phyloP scores from a whole-genome alignment of 2,329 filamentous ascomycete genomes.

The Alternaria conjuncta region DNA sequence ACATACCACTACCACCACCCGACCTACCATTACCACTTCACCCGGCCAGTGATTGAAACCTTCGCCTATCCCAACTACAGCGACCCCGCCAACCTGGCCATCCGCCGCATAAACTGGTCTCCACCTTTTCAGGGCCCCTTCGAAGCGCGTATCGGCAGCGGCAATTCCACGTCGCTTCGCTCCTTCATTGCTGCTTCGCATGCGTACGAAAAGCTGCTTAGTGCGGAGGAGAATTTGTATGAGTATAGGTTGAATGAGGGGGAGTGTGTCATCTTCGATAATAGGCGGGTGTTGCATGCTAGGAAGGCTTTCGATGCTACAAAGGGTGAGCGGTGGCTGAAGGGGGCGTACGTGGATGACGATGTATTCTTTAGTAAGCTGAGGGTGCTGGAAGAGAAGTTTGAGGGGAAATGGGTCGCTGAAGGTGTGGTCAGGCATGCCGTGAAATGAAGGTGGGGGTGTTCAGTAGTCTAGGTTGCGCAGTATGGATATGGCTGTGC shows the following conservation, averaged over 20 bases:
- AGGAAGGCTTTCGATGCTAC: slow-evolving; percentile 73
- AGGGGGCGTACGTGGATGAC: slow-evolving; percentile 80
- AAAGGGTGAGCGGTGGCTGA: slow-evolving; percentile 77
- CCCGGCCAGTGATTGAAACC: slow-evolving; percentile 63
- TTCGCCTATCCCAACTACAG: slow-evolving; percentile 30
- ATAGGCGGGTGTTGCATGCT: slow-evolving; percentile 83
- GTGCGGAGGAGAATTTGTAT: slow-evolving; percentile 65
- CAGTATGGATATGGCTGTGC: neutral
- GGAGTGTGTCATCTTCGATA: slow-evolving; percentile 94
- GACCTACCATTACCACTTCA: slow-evolving; percentile 64
- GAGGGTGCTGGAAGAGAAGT: slow-evolving; percentile 51
- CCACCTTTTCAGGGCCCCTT: slow-evolving; percentile 77
- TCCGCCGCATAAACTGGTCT: slow-evolving; percentile 69
- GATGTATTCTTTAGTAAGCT: slow-evolving; percentile 64
- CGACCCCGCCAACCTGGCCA: slow-evolving; percentile 39
- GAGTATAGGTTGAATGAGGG: slow-evolving; percentile 78
- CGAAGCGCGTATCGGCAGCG: slow-evolving; percentile 44
- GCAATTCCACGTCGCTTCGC: slow-evolving; percentile 33
- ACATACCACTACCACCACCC: slow-evolving; percentile 73
- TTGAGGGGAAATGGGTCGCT: slow-evolving; percentile 40
- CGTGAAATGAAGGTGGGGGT: neutral
- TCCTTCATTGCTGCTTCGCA: slow-evolving; percentile 52
- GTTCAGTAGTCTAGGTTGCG: neutral
- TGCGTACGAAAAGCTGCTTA: slow-evolving; percentile 66
- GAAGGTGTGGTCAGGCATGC: slow-evolving; percentile 40